Evolutionary conservation across 768 basidiomycete genomes (phyloP).

Genomic region (Serendipita indica): DNA sequence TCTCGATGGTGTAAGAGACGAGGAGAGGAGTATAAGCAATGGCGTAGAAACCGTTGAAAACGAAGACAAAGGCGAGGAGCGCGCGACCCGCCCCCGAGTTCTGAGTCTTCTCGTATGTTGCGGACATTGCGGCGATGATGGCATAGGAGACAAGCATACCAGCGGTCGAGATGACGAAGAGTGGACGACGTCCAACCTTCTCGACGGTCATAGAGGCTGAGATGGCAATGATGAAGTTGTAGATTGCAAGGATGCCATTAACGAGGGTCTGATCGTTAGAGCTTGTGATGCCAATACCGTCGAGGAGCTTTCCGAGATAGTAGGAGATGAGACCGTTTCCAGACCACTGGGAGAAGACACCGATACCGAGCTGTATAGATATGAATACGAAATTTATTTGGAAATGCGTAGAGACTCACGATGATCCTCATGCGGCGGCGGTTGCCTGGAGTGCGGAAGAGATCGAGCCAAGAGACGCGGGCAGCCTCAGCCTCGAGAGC

Average conservation of each 20-base stretch:
- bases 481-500: conserved; percentile 17
- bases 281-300: conserved; percentile 21
- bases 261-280: conserved; percentile 20
- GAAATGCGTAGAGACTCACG: conserved; percentile 12
- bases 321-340: conserved; percentile 19
- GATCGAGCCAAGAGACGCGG: conserved; percentile 13
- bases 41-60: conserved; percentile 21
- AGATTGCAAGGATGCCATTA: conserved; percentile 21
- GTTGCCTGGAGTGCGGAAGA: conserved; percentile 21
- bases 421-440: conserved; percentile 19
- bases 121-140: conserved; percentile 15
- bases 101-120: conserved; percentile 12
- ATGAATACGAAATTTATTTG: not conserved
- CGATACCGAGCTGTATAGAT: conserved; percentile 3
- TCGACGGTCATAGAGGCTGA: conserved; percentile 24
- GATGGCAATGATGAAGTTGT: conserved; percentile 16
- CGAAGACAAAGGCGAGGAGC: conserved; percentile 22
- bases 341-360: conserved; percentile 15
- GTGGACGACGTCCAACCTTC: conserved; percentile 17
- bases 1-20: conserved; percentile 28
- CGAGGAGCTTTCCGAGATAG: conserved; percentile 20
- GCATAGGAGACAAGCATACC: conserved; percentile 22
- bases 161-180: conserved; percentile 19
- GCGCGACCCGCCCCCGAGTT: conserved; percentile 19
- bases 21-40: conserved; percentile 27